A percentile compares a stretch with the other conserved stretches of the same genome.
Conservation (phyloP, 2,329 filamentous ascomycete genomes). For the Dryadomyces quercus-mongolicae region DNA sequence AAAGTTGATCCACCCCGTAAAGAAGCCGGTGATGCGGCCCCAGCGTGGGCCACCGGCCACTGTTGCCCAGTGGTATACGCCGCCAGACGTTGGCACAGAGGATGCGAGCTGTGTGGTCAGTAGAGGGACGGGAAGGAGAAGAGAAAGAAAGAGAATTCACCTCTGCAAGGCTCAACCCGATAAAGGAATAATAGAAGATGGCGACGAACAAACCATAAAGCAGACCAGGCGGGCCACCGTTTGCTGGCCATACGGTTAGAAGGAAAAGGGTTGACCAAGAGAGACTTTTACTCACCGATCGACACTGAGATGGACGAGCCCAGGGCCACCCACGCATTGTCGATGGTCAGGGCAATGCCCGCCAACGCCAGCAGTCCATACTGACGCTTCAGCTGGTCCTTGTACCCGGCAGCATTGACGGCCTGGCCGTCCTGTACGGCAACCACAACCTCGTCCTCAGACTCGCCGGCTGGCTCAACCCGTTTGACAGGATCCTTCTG, state of each 20-base stretch:
- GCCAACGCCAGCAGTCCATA: slow-evolving; percentile 48
- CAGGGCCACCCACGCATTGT: slow-evolving; percentile 53
- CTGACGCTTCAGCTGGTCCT: slow-evolving; percentile 50
- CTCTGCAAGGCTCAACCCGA: slow-evolving; percentile 28
- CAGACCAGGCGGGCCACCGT: slow-evolving; percentile 28
- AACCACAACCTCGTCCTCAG: slow-evolving; percentile 21
- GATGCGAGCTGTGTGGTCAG: slow-evolving; percentile 38
- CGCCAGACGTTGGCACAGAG: slow-evolving; percentile 45
- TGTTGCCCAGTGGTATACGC: slow-evolving; percentile 50
- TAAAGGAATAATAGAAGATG: slow-evolving; percentile 29
- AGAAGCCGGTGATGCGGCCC: slow-evolving; percentile 38
- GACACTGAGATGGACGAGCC: slow-evolving; percentile 47
- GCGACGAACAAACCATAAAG: slow-evolving; percentile 30
- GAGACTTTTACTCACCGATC: slow-evolving; percentile 32
- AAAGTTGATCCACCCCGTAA: slow-evolving; percentile 38
- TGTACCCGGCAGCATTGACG: slow-evolving; percentile 53
- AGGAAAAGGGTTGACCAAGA: no score
- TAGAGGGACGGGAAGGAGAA: background rate
- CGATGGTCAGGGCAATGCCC: slow-evolving; percentile 47
- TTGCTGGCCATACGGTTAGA: slow-evolving; percentile 17
- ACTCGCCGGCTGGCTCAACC: slow-evolving; percentile 6
- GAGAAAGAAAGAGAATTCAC: slow-evolving; percentile 12
- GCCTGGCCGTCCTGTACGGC: slow-evolving; percentile 25
- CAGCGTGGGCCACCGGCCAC: slow-evolving; percentile 42
- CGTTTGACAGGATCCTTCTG: slow-evolving; percentile 4